Percentiles rank a stretch among this genome's conserved stretches.
phyloP scores from a whole-genome alignment of 2,329 filamentous ascomycete genomes.

The Trichoderma brevicompactum region DNA sequence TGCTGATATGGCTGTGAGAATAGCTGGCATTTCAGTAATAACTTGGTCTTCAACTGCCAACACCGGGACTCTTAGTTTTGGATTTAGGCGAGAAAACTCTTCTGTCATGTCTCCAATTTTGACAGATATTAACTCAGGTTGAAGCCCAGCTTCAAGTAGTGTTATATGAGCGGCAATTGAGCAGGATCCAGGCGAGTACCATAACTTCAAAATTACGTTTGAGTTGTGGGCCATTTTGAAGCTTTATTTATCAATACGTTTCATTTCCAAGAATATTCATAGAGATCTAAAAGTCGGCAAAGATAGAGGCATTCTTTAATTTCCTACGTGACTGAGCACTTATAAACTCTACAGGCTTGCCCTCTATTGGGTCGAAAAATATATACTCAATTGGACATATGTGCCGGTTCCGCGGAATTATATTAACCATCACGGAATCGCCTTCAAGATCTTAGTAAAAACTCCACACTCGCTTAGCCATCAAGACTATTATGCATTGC shows the following conservation, averaged over 20 bases:
- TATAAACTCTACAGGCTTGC: too few species aligned
- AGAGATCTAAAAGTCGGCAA: too few species aligned
- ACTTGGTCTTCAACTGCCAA: constrained; percentile 9
- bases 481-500: too few species aligned
- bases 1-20: constrained; percentile 15
- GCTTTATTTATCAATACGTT: not conserved
- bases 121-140: constrained; percentile 3
- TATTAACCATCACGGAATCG: too few species aligned
- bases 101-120: not conserved
- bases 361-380: too few species aligned
- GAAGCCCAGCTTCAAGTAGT: constrained; percentile 11
- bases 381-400: too few species aligned
- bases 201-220: not conserved
- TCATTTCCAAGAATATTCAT: too few species aligned
- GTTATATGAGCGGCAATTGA: constrained; percentile 7
- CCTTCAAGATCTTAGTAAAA: too few species aligned
- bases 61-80: constrained; percentile 13
- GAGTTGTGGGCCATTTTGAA: not conserved
- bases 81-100: constrained; percentile 10
- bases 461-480: too few species aligned
- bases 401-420: too few species aligned
- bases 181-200: constrained; percentile 9
- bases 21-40: constrained; percentile 18
- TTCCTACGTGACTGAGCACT: too few species aligned
- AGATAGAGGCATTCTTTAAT: too few species aligned